Evolutionary conservation across 1,284 basidiomycete species (phyloP), one percentile per base, ranked within the genome.

Genomic region (Ustilago shanxiensis): DNA sequence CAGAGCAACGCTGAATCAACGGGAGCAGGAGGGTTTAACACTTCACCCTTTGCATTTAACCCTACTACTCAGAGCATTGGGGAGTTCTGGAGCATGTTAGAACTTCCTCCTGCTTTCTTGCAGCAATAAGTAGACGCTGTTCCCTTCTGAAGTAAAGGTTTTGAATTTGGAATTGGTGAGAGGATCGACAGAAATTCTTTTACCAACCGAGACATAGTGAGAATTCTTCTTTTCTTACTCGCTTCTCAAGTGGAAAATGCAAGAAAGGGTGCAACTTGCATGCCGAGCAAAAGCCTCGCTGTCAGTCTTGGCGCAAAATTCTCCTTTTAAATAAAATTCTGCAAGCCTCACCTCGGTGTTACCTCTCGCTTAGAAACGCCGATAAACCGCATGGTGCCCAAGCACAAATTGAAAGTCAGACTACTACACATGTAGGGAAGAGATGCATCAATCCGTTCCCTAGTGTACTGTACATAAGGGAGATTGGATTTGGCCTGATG

Each of bases 41-140:
- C 67, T 2, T 78, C 77, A 26, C 80, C 80, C 9, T 80, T 81
- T 35, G 73, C 66, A 2, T 79, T 80, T 29, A 75, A 60, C 22
- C 64, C 60, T 18, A 58, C 47, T 24, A 67, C 41, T 55, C 77
- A 63, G 37, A 70, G 44, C 60, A 60, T 82, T 24, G 80, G 70
- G 3, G 79, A 79, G 24, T 72, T 81, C 41, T 79, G 79, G 65
- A 71, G 66, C 75, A 73, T 79, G 77, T 35, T 81, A 4, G 77
- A 81, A 53, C 53, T 81, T 13, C 79, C 79, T 3, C 77, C 79
- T 14, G 66, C 79, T 39, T 81, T 81, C 37, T 24, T 77, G 33
- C 66, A 77, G 51, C 61, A 68, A 51, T 66, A 24, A 47, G 24
- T 16, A 6, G 37, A 11, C 11, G 14, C 41, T 7, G n/a, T 8